A percentile compares a stretch with the other conserved stretches of the same genome.
phyloP scores from a whole-genome alignment of 2,329 filamentous ascomycete species.

The Lachnellula arida region DNA sequence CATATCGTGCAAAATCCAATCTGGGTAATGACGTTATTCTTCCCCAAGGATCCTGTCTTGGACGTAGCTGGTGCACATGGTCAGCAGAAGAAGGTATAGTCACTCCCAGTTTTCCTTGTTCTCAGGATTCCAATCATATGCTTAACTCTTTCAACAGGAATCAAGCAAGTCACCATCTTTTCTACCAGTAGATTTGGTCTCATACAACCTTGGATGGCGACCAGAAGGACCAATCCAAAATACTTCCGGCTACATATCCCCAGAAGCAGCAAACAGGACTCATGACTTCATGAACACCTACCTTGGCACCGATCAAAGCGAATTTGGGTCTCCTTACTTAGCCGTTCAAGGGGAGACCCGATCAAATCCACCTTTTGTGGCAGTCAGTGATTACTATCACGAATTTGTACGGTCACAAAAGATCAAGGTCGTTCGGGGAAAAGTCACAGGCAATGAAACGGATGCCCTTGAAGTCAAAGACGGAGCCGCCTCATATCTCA shows the following conservation, averaged over 20 bases:
- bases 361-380: conserved; percentile 57
- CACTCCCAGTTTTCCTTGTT: neutral
- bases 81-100: conserved; percentile 10
- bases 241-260: conserved; percentile 58
- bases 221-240: conserved; percentile 55
- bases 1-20: conserved; percentile 66
- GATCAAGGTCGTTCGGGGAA: conserved; percentile 41
- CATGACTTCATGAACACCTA: conserved; percentile 47
- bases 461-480: conserved; percentile 27
- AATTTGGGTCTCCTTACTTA: conserved; percentile 37
- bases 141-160: conserved; percentile 31
- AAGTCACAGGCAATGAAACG: conserved; percentile 7
- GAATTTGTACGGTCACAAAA: conserved; percentile 67
- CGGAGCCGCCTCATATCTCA: conserved; percentile 24
- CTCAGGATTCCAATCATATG: neutral
- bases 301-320: conserved; percentile 51
- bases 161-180: conserved; percentile 52
- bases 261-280: conserved; percentile 49
- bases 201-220: conserved; percentile 65
- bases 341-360: conserved; percentile 19
- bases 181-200: conserved; percentile 65
- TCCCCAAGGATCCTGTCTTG: conserved; percentile 24
- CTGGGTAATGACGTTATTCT: conserved; percentile 63
- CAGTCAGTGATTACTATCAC: conserved; percentile 66
- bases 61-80: conserved; percentile 21